phyloP scores from a whole-genome alignment of 768 basidiomycete species.

The Myochromella boudieri region DNA sequence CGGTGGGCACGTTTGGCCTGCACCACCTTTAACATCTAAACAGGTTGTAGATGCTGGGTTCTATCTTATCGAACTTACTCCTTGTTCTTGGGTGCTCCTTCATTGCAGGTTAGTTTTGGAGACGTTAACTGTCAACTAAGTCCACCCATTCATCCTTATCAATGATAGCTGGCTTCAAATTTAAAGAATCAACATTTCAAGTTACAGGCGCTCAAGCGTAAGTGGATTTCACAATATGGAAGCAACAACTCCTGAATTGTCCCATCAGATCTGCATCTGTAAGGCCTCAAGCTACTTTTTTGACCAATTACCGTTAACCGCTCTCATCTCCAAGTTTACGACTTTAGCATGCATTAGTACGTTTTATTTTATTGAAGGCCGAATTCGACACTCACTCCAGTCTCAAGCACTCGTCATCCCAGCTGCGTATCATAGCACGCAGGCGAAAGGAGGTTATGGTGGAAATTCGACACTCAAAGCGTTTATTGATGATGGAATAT shows the following conservation, averaged over 20 bases:
- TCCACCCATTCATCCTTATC: no score
- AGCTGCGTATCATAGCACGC: constrained; percentile 73
- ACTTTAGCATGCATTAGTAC: constrained; percentile 83
- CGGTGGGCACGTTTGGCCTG: constrained; percentile 43
- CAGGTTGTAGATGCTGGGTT: constrained; percentile 72
- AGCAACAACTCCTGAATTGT: not conserved
- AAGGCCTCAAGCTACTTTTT: constrained; percentile 12
- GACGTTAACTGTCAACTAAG: no score
- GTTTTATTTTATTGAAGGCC: constrained; percentile 23
- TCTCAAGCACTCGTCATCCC: constrained; percentile 77
- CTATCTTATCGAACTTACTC: constrained; percentile 87
- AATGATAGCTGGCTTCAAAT: constrained; percentile 59
- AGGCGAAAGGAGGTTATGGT: constrained; percentile 14
- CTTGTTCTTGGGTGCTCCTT: constrained; percentile 91
- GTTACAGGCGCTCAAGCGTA: constrained; percentile 87
- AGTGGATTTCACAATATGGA: constrained; percentile 31
- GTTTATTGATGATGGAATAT: constrained; percentile 2
- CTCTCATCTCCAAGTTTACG: constrained; percentile 56
- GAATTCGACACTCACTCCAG: constrained; percentile 6
- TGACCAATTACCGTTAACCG: not conserved
- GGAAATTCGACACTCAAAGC: not conserved
- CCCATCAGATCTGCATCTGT: constrained; percentile 46
- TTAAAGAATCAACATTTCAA: constrained; percentile 70
- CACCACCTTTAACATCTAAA: not conserved
- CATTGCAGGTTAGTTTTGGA: constrained; percentile 66